phyloP scores from a whole-genome alignment of 2,329 filamentous ascomycete genomes.

The Fusarium fracticaudum region DNA sequence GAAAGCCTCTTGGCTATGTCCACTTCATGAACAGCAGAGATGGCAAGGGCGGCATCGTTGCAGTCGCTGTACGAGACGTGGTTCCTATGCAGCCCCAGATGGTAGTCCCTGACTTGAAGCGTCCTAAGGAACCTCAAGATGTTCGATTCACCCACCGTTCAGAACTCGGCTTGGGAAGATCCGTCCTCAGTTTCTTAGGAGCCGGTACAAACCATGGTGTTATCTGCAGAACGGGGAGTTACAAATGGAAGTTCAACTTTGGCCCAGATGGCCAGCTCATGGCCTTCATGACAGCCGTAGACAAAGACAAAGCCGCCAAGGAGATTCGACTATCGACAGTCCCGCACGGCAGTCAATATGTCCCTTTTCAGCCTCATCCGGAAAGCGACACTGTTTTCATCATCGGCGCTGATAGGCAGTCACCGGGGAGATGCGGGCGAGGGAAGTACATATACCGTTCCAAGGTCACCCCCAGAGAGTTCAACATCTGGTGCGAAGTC shows the following conservation, averaged over 20 bases:
- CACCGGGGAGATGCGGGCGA: neutral
- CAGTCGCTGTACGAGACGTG: slow-evolving; percentile 43
- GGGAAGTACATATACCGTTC: neutral
- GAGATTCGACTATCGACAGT: neutral
- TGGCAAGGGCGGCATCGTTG: slow-evolving; percentile 33
- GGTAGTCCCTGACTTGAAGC: slow-evolving; percentile 40
- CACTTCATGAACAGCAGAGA: slow-evolving; percentile 28
- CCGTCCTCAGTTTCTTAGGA: slow-evolving; percentile 45
- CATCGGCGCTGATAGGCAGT: neutral
- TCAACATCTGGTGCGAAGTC: slow-evolving; percentile 9
- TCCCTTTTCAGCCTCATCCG: neutral
- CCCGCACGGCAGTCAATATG: no score
- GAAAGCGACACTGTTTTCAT: slow-evolving; percentile 10
- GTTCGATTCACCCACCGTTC: slow-evolving; percentile 40
- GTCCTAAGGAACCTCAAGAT: slow-evolving; percentile 38
- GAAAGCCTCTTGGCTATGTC: slow-evolving; percentile 45
- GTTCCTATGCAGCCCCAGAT: slow-evolving; percentile 44
- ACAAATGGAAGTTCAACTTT: slow-evolving; percentile 46
- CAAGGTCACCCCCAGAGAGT: neutral
- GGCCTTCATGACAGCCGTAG: slow-evolving; percentile 19
- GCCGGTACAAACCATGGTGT: slow-evolving; percentile 41
- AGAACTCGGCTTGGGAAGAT: slow-evolving; percentile 47
- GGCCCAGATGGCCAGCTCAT: slow-evolving; percentile 36
- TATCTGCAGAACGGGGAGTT: slow-evolving; percentile 38
- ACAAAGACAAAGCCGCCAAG: neutral